Percentiles rank a stretch among this genome's conserved stretches.
Conservation (phyloP, 1,284 basidiomycete species). For the Microbotryum scabiosae region DNA sequence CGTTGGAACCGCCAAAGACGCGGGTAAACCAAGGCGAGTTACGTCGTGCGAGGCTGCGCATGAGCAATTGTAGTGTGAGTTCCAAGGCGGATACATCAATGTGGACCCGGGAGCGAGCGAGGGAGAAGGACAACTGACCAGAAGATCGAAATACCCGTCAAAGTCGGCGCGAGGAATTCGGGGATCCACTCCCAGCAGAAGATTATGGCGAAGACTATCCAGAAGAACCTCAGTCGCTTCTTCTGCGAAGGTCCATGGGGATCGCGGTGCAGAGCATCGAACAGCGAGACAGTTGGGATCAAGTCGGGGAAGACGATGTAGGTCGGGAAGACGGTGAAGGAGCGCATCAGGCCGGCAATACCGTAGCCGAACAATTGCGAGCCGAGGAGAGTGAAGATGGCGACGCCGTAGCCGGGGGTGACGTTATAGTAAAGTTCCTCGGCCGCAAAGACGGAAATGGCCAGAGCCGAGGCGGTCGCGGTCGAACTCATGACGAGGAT, state of each 20-base stretch:
- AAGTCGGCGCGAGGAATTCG: conserved; percentile 47
- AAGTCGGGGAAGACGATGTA: conserved; percentile 31
- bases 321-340: conserved; percentile 30
- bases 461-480: conserved; percentile 55
- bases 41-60: conserved; percentile 47
- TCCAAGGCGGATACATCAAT: no score
- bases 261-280: conserved; percentile 52
- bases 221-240: conserved; percentile 35
- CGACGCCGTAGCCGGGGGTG: conserved; percentile 46
- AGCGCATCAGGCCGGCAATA: conserved; percentile 24
- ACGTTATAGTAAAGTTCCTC: conserved; percentile 54
- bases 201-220: conserved; percentile 33
- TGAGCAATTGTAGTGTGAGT: no score
- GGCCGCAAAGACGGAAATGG: conserved; percentile 58
- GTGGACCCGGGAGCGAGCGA: no score
- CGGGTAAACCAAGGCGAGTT: conserved; percentile 52
- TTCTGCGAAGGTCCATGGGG: conserved; percentile 36
- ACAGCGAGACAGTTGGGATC: conserved; percentile 49
- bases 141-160: conserved; percentile 45
- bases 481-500: conserved; percentile 55
- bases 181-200: conserved; percentile 37
- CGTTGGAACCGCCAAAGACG: conserved; percentile 54
- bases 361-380: conserved; percentile 15
- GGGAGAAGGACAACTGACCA: conserved; percentile 31
- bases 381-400: conserved; percentile 26